Conservation (phyloP, 2,329 filamentous ascomycete genomes). For the Fusarium odoratissimum region DNA sequence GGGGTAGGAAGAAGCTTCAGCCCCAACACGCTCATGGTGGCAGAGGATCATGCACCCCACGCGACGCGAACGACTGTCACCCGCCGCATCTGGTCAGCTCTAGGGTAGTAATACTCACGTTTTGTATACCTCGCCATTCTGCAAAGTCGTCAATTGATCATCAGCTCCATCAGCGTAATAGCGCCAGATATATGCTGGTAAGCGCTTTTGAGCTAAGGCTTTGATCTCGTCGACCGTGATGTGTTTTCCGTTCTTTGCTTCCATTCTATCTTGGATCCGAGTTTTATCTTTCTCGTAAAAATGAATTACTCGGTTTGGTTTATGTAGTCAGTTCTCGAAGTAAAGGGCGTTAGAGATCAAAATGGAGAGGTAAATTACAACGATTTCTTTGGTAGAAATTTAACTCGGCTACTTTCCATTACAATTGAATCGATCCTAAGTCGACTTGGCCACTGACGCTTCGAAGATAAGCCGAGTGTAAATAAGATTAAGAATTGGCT, state of each 20-base stretch:
- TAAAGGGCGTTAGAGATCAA: rapidly evolving
- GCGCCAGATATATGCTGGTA: background rate
- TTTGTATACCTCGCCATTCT: background rate
- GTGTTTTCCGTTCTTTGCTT: rapidly evolving
- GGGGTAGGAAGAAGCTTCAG: background rate
- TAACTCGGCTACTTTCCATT: no score
- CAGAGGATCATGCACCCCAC: no score
- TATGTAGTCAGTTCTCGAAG: rapidly evolving
- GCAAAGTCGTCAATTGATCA: background rate
- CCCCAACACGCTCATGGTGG: no score
- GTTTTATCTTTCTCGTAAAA: no score
- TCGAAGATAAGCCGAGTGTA: background rate
- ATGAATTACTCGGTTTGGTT: rapidly evolving
- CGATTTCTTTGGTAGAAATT: no score
- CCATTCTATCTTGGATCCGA: no score
- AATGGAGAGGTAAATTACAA: background rate
- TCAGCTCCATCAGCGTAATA: background rate
- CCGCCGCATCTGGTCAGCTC: background rate
- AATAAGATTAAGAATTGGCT: background rate
- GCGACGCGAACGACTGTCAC: no score
- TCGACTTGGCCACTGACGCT: background rate
- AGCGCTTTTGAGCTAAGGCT: no score
- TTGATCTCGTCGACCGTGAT: background rate
- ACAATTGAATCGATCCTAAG: background rate
- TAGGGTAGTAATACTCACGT: background rate